Conservation (phyloP, 208 protist species). For the Leptomonas seymouri region DNA sequence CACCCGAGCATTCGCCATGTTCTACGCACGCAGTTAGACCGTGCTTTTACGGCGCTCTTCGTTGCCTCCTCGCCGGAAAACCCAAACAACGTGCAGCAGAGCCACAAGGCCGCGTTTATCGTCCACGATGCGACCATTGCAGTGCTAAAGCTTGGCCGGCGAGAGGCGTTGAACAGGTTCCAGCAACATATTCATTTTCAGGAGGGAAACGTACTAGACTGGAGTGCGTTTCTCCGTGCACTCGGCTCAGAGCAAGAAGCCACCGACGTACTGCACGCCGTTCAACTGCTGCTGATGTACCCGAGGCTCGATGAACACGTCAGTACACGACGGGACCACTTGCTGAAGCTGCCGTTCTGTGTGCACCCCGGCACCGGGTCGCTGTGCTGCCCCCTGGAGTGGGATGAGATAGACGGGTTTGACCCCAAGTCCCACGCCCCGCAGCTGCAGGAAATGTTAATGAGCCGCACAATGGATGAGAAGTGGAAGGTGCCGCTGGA, state of each 20-base stretch:
- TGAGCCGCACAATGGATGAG: slow-evolving; percentile 62
- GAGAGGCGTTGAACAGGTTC: slow-evolving; percentile 63
- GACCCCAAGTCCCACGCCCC: slow-evolving; percentile 72
- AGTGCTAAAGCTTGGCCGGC: slow-evolving; percentile 75
- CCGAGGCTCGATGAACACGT: slow-evolving; percentile 98
- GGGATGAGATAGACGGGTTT: slow-evolving; percentile 66
- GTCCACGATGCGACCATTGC: slow-evolving; percentile 70
- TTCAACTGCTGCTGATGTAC: slow-evolving; percentile 90
- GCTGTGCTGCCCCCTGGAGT: slow-evolving; percentile 87
- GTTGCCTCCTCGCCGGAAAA: slow-evolving; percentile 53
- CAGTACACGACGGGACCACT: slow-evolving; percentile 96
- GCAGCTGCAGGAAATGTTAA: slow-evolving; percentile 67
- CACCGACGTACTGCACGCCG: slow-evolving; percentile 55
- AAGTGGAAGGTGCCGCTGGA: slow-evolving; percentile 71
- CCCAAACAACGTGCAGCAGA: slow-evolving; percentile 70
- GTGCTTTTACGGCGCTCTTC: slow-evolving; percentile 75
- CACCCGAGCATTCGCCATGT: slow-evolving; percentile 80
- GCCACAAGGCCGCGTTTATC: slow-evolving; percentile 62
- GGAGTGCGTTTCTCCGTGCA: slow-evolving; percentile 40
- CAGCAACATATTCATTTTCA: slow-evolving; percentile 55
- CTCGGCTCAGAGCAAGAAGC: slow-evolving; percentile 56
- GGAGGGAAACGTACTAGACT: slow-evolving; percentile 70
- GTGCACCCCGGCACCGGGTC: slow-evolving; percentile 95
- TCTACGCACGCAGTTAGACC: slow-evolving; percentile 51
- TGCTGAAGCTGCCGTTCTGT: slow-evolving; percentile 98